Base-by-base conservation (phyloP, 2,329 filamentous ascomycete species). In the Dothidotthia symphoricarpi region DNA sequence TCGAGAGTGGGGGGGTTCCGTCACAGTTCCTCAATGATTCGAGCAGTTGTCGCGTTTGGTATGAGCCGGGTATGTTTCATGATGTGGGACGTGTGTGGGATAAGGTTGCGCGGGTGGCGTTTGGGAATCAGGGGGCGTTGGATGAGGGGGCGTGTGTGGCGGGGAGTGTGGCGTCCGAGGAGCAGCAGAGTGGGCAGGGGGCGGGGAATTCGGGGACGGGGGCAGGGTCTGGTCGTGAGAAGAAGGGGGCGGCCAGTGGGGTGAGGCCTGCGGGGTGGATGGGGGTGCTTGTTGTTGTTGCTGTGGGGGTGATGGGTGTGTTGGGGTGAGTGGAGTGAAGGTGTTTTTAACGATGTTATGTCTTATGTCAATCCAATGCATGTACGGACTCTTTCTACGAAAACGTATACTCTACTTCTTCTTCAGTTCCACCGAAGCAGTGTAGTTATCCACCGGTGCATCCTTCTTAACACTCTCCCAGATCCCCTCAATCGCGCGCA, bases 11-110 rank as follows among this genome's bases (percentile, higher is more conserved):
- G 3, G 63, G 61, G 4, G 59, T 70, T 0, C 75, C 81, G 11
- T 61, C 75, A 12, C 82, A 85, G 49, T 85, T 83, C 52, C 63
- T 76, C 2, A 78, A 80, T 39, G 75, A 82, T 46, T 72, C 78
- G 1, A 76, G 81, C 1, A 76, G 81, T 48, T 85, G 81, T 47
- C 69, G 80, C 4, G 58, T 83, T 10, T 85, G 75, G 54, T 83
- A 77, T 43, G 81, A 80, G 2, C 56, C 69, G 12, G 60, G 69
- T 2, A 81, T 79, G 62, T 61, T 78, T 24, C 61, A 70, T 3
- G 70, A 80, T 40, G 70, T 76, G 2, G 69, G 68, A 2, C 66
- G 62, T n/a, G 53, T 78, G 24, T 84, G 81, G 81, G 66, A 63
- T 19, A 67, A 63, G 41, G 54, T 51, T 3, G 59, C 57, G 3